phyloP scores from a whole-genome alignment of 306 rosid species.

The peach (Prunus persica) region DNA sequence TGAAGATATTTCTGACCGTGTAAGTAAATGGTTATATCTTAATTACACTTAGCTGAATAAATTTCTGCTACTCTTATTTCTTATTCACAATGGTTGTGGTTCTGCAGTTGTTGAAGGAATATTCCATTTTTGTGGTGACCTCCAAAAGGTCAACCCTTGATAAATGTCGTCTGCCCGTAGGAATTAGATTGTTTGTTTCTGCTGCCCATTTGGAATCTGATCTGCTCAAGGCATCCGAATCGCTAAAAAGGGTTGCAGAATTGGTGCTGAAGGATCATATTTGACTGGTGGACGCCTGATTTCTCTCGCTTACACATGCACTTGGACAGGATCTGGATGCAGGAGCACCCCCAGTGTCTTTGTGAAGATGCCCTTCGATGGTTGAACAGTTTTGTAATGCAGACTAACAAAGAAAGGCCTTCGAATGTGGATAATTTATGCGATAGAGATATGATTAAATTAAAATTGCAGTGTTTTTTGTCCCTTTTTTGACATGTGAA shows the following conservation, averaged over 20 bases:
- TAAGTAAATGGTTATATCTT: slow-evolving; percentile 36
- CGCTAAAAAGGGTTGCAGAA: slow-evolving; percentile 68
- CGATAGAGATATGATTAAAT: not conserved
- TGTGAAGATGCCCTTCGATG: not conserved
- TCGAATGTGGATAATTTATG: slow-evolving; percentile 7
- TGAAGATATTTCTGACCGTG: slow-evolving; percentile 62
- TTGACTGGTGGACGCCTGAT: slow-evolving; percentile 21
- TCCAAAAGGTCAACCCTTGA: slow-evolving; percentile 82
- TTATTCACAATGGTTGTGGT: slow-evolving; percentile 15
- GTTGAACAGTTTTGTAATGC: slow-evolving; percentile 18
- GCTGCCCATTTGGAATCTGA: slow-evolving; percentile 82
- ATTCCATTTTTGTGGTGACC: slow-evolving; percentile 59
- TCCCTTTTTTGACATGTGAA: slow-evolving; percentile 1
- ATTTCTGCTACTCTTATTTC: slow-evolving; percentile 3
- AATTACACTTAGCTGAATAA: not conserved
- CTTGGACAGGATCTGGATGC: not conserved
- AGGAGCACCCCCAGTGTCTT: not conserved
- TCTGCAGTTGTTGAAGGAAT: slow-evolving; percentile 71
- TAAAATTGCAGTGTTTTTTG: not conserved
- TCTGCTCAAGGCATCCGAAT: slow-evolving; percentile 63
- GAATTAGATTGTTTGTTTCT: slow-evolving; percentile 78
- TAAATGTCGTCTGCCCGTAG: slow-evolving; percentile 72
- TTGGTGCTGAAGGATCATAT: slow-evolving; percentile 47
- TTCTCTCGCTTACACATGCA: not conserved
- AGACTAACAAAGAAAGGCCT: slow-evolving; percentile 12